A percentile compares a stretch with the other conserved stretches of the same genome.
Conservation (phyloP, 495 filamentous ascomycete genomes). For the Penicillium goetzii region DNA sequence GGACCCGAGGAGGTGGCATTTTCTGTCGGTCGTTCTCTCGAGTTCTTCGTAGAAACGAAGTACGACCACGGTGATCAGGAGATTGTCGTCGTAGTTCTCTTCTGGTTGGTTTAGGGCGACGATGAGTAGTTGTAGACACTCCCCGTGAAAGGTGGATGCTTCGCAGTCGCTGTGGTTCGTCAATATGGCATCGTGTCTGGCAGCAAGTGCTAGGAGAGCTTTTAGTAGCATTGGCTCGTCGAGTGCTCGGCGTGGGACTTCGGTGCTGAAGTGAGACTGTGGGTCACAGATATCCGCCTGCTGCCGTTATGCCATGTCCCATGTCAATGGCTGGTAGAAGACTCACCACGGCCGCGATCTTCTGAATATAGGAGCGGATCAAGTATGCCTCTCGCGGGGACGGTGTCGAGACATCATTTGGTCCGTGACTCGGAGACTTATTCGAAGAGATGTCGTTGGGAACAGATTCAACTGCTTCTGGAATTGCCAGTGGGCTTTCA, state of each 20-base stretch:
- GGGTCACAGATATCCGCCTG: slow-evolving; percentile 45
- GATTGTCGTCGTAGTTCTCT: slow-evolving; percentile 37
- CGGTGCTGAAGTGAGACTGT: slow-evolving; percentile 41
- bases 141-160: slow-evolving; percentile 43
- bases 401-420: slow-evolving; percentile 17
- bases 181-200: slow-evolving; percentile 42
- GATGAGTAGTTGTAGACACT: slow-evolving; percentile 44
- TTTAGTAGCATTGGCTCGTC: slow-evolving; percentile 41
- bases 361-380: slow-evolving; percentile 40
- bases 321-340: neutral
- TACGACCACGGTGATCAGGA: slow-evolving; percentile 44
- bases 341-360: slow-evolving; percentile 41
- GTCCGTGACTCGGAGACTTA: neutral
- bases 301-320: neutral
- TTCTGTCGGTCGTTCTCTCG: slow-evolving; percentile 36
- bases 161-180: slow-evolving; percentile 37
- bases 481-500: neutral
- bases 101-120: slow-evolving; percentile 36
- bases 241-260: slow-evolving; percentile 41
- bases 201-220: slow-evolving; percentile 38
- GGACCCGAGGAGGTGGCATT: slow-evolving; percentile 44
- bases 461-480: neutral
- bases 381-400: slow-evolving; percentile 40
- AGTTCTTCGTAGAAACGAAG: slow-evolving; percentile 46
- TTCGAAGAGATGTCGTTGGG: neutral